phyloP scores from a whole-genome alignment of 352 stramenopile species.

The Pythium pectinolyticum region DNA sequence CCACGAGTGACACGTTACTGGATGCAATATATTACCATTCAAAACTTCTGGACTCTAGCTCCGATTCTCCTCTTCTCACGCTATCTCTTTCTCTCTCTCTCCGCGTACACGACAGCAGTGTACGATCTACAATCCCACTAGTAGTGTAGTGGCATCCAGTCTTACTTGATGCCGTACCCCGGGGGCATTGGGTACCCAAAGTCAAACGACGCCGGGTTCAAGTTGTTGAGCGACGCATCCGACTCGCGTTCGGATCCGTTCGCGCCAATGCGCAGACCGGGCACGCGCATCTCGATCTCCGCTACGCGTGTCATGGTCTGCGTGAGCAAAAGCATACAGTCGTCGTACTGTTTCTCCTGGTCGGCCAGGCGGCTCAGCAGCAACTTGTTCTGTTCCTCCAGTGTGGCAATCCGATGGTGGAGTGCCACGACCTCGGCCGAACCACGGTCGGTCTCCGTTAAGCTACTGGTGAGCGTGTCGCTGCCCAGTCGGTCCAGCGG shows the following conservation, averaged over 20 bases:
- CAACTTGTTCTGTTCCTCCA: constrained; percentile 79
- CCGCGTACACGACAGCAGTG: no score
- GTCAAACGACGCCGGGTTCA: constrained; percentile 29
- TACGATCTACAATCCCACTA: no score
- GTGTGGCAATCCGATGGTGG: constrained; percentile 48
- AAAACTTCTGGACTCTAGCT: constrained; percentile 5
- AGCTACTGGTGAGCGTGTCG: constrained; percentile 58
- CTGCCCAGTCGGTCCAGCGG: constrained; percentile 37
- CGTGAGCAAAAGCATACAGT: constrained; percentile 83
- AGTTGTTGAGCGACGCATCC: constrained; percentile 12
- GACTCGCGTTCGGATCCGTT: constrained; percentile 26
- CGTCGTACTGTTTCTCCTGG: constrained; percentile 85
- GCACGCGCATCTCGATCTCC: constrained; percentile 77
- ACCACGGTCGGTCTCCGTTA: constrained; percentile 48
- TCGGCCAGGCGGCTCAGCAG: constrained; percentile 64
- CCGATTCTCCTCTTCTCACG: no score
- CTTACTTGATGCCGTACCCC: constrained; percentile 21
- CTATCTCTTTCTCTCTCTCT: no score
- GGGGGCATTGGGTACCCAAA: constrained; percentile 26
- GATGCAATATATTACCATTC: constrained; percentile 12
- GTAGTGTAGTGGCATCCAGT: no score
- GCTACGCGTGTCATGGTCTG: constrained; percentile 85
- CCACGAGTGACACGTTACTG: no score
- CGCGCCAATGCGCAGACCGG: constrained; percentile 20
- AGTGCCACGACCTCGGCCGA: constrained; percentile 50